Percentiles rank a stretch among this genome's conserved stretches.
These are phyloP conservation scores for Cucumis melo DNA, from an alignment of 306 rosid species.

Conservation along the genomic window DNA sequence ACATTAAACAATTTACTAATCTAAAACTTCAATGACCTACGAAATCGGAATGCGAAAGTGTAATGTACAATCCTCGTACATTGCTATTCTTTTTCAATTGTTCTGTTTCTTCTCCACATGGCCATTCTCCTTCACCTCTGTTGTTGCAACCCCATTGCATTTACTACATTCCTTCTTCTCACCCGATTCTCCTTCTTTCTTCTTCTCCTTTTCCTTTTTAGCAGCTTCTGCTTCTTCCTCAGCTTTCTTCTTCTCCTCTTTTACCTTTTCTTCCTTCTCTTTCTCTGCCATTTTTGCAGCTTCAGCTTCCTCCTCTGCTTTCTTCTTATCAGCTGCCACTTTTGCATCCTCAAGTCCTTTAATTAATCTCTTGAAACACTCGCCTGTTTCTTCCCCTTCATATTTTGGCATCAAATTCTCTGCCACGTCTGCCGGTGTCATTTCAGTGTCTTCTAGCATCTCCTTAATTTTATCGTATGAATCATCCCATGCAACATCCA, in stretches of 20 bases:
- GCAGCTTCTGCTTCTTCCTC: neutral
- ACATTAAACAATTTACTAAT: no score
- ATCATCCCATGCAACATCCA: conserved; percentile 28
- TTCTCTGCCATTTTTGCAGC: neutral
- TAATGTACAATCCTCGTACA: neutral
- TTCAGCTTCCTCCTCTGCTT: conserved; percentile 15
- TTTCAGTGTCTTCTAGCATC: conserved; percentile 22
- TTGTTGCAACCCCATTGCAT: neutral
- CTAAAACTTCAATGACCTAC: no score
- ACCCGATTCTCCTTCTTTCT: neutral
- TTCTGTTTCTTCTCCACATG: neutral
- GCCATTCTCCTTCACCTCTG: neutral
- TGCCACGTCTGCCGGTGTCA: conserved; percentile 84
- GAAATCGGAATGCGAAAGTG: neutral
- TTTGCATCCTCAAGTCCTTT: conserved; percentile 38
- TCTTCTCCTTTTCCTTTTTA: neutral
- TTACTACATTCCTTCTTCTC: neutral
- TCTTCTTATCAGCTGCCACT: conserved; percentile 21
- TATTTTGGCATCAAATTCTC: conserved; percentile 70
- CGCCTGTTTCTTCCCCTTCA: conserved; percentile 13
- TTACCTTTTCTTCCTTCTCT: neutral
- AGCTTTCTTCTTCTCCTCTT: conserved; percentile 8
- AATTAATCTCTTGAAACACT: conserved; percentile 26
- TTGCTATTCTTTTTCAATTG: no score
- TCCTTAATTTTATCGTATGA: conserved; percentile 20